phyloP scores from a whole-genome alignment of 495 filamentous ascomycete genomes.

The Choiromyces venosus region DNA sequence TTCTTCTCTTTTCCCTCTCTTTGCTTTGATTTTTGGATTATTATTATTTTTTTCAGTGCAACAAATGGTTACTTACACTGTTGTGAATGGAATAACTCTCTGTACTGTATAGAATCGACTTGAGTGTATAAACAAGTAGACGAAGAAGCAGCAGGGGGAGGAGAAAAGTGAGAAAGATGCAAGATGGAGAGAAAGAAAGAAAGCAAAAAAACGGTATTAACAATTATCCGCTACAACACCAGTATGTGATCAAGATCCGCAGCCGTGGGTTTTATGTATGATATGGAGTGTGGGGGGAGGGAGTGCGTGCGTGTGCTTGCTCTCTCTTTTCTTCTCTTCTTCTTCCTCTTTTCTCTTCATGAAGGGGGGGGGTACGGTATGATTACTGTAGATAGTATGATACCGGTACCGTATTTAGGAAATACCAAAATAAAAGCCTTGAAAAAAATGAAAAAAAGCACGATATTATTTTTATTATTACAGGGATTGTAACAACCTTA shows the following conservation, averaged over 20 bases:
- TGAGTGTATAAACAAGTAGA: constrained; percentile 18
- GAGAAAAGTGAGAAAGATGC: constrained; percentile 15
- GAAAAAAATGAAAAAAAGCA: background rate
- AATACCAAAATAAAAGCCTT: background rate
- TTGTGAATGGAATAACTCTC: no score
- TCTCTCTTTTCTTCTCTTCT: background rate
- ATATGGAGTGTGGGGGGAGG: background rate
- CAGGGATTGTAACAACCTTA: background rate
- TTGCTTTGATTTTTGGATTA: background rate
- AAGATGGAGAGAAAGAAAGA: constrained; percentile 10
- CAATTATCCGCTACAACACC: background rate
- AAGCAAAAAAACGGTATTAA: constrained; percentile 4
- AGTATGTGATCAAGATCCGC: background rate
- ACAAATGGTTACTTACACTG: constrained; percentile 1
- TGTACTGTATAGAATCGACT: constrained; percentile 1
- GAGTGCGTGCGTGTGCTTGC: background rate
- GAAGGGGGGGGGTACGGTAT: background rate
- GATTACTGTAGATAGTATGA: no score
- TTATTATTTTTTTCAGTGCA: background rate
- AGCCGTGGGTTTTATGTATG: background rate
- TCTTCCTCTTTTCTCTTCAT: background rate
- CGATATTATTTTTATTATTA: background rate
- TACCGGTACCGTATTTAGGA: background rate
- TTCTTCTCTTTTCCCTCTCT: constrained; percentile 27
- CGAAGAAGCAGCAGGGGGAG: constrained; percentile 6